Base-by-base conservation (phyloP, 2,329 filamentous ascomycete species). In the Fusarium sp. region DNA sequence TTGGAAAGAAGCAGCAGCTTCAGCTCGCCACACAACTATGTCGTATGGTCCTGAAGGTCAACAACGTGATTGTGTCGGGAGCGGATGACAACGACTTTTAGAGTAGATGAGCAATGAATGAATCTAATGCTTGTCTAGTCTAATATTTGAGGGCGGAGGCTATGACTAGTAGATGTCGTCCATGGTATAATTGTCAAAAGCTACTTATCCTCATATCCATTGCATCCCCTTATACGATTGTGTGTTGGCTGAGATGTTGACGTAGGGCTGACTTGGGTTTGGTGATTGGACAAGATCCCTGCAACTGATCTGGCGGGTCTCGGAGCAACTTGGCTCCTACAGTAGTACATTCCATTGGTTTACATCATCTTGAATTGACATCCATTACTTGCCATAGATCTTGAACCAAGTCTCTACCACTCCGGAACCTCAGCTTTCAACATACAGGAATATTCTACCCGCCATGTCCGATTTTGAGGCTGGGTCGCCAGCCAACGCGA, bases 1-100 rank as follows among this genome's bases (percentile, higher is more conserved):
- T 99, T 80, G 96, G 96, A 75, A 99, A 99, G 89, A 93, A 94
- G 83, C 95, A 98, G 85, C 96, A 99, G 84, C 88, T 99, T 66
- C 90, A 98, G 84, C 89, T 99, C 72, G 96, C 96, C 34, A 99
- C 97, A 55, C 96, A 99, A 85, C 86, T 99, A 73, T 98, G 96
- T 86, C 91, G 96, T 73, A 98, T 99, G 95, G 95, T 98, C 73
- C 88, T 98, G 75, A 98, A 97, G 90, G 90, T 95, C 79, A 97
- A 98, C 87, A 97, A 97, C 81, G 95, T 98, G 71, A 97, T 98
- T 81, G 91, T 98, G 76, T 90, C 94, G 63, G 95, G 95, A 60
- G 90, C 89, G 71, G 95, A 95, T 73, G 93, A 97, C 69, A 90
- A 95, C 72, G 94, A 97, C 75, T 97, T 92, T 82, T 97, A 92